Evolutionary conservation across 2,329 filamentous ascomycete genomes (phyloP).

Genomic region (Epicoccum nigrum): DNA sequence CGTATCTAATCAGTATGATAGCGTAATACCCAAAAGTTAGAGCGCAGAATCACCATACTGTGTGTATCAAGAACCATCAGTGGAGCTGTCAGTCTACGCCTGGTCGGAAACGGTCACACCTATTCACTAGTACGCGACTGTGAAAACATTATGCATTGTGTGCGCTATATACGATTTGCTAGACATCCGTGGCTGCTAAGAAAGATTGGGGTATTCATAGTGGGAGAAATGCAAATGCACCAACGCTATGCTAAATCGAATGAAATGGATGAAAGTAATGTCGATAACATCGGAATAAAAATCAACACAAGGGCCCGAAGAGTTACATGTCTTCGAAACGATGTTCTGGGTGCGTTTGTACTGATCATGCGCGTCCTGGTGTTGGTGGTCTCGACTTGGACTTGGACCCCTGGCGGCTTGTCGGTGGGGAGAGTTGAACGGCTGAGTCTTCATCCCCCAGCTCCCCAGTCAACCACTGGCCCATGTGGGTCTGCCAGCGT

Average conservation of each 20-base stretch:
- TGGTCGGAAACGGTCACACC: not conserved
- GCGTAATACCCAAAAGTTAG: slow-evolving; percentile 4
- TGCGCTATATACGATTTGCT: not conserved
- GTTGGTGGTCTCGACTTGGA: slow-evolving; percentile 8
- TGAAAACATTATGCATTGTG: too few species aligned
- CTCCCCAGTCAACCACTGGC: slow-evolving; percentile 46
- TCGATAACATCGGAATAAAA: not conserved
- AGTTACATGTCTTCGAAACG: not conserved
- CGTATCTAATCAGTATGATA: not conserved
- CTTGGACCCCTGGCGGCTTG: not conserved
- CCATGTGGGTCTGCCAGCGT: slow-evolving; percentile 50
- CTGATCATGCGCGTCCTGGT: not conserved
- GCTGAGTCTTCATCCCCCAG: slow-evolving; percentile 37
- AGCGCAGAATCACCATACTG: too few species aligned
- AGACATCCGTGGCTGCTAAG: not conserved
- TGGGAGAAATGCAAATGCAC: not conserved
- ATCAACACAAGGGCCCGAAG: not conserved
- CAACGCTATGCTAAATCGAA: slow-evolving; percentile 10
- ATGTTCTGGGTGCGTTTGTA: not conserved
- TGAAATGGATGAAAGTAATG: too few species aligned
- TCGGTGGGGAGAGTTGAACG: slow-evolving; percentile 1
- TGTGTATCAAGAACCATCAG: too few species aligned
- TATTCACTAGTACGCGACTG: too few species aligned
- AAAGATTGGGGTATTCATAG: not conserved
- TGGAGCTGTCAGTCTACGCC: too few species aligned